phyloP scores from a whole-genome alignment of 2,329 filamentous ascomycete genomes.

The Fusarium newnesense region DNA sequence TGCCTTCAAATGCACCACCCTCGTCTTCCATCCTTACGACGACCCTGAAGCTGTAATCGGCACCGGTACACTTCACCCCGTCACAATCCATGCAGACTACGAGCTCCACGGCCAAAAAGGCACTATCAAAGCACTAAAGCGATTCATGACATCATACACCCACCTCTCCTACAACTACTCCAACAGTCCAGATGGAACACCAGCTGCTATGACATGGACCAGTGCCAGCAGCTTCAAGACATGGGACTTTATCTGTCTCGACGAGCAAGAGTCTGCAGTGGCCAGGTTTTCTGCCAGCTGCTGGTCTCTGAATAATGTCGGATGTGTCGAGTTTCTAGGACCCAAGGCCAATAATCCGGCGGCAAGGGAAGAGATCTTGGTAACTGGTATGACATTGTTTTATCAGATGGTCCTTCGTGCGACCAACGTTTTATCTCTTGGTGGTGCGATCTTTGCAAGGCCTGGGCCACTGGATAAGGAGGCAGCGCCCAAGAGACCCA shows the following conservation, averaged over 20 bases:
- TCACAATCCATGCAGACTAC: conserved; percentile 38
- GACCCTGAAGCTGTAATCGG: conserved; percentile 10
- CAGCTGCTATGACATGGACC: conserved; percentile 34
- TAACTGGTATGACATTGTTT: conserved; percentile 31
- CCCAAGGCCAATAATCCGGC: conserved; percentile 21
- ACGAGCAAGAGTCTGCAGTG: conserved; percentile 32
- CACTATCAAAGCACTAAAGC: conserved; percentile 35
- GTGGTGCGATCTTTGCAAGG: conserved; percentile 29
- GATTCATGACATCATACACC: conserved; percentile 35
- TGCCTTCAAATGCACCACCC: conserved; percentile 13
- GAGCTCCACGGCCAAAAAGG: conserved; percentile 34
- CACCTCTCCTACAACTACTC: conserved; percentile 37
- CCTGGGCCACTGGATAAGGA: conserved; percentile 31
- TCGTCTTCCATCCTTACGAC: conserved; percentile 22
- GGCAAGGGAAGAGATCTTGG: conserved; percentile 31
- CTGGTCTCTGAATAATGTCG: conserved; percentile 28
- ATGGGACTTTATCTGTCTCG: conserved; percentile 39
- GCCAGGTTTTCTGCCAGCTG: conserved; percentile 33
- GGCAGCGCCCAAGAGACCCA: background rate
- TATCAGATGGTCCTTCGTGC: conserved; percentile 34
- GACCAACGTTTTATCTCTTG: conserved; percentile 18
- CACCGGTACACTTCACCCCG: conserved; percentile 26
- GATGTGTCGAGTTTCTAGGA: conserved; percentile 33
- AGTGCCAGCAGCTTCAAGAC: conserved; percentile 30
- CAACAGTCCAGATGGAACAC: conserved; percentile 1